Base-by-base conservation (phyloP, 225 moss, liverwort and hornwort genomes). In the Neckera pumila region DNA sequence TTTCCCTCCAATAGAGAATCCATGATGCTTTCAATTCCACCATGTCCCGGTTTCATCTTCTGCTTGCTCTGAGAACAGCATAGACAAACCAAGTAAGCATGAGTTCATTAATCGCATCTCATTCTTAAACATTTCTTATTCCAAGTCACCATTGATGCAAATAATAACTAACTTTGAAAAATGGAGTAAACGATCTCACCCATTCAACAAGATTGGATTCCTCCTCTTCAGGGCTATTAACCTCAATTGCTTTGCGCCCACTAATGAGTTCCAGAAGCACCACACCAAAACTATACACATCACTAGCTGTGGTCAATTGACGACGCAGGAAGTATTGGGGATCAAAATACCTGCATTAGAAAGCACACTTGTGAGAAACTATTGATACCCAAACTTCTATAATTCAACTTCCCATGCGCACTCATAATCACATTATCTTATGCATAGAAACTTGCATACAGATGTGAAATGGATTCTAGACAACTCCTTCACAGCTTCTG, bases 221-320 rank as follows among this genome's bases (percentile, higher is more conserved):
- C 72, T 92, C 91, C 25, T 90, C 91, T 73, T 66, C 54, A 61
- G 53, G 65, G 76, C 91, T 83, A 73, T 86, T 11, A 6, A 88
- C 53, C 7, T 91, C 88, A 76, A 93, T 93, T 3, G 93, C 93
- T 83, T 89, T 89, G 45, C 91, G 89, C 27, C 93, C 91, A 49
- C 45, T 91, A 18, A 91, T 66, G 73, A 91, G 88, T 83, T 91
- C 91, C 40, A 91, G 21, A 86, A 91, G 89, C 19, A 91, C 91
- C 60, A 91, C 86, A 84, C 91, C 91, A 58, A 62, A 91, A 38
- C 91, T 91, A 34, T 92, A 92, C 76, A 93, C 93, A n/a, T 91
- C 91, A 69, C 93, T 93, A 54, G 93, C 93, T 69, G 91, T 89
- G 28, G 91, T 93, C 87, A 91, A 89, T 85, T 93, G 91, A 10